Conservation (phyloP, 352 stramenopile genomes). For the Pelagophyceae sp. region DNA sequence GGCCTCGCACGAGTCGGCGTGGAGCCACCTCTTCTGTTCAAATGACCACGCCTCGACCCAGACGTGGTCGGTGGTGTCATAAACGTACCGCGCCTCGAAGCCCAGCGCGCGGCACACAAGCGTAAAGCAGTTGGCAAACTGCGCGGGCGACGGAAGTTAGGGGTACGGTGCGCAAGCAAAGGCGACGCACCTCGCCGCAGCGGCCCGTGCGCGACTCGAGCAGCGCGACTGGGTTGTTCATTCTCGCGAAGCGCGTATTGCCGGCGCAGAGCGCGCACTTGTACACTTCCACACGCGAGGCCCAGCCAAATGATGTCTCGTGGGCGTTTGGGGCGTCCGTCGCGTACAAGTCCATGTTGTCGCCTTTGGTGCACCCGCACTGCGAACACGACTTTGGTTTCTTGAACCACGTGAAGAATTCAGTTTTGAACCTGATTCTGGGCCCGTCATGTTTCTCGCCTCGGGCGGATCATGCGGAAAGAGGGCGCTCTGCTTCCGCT, state of each 20-base stretch:
- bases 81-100: constrained; percentile 73
- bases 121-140: constrained; percentile 75
- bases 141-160: no score
- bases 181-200: no score
- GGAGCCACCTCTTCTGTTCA: constrained; percentile 64
- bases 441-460: background rate
- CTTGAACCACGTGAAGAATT: constrained; percentile 80
- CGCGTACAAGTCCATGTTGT: constrained; percentile 36
- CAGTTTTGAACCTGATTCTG: constrained; percentile 59
- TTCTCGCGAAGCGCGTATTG: constrained; percentile 60
- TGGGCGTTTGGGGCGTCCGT: background rate
- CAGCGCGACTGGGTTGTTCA: constrained; percentile 64
- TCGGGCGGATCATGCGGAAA: no score
- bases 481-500: no score
- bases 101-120: constrained; percentile 67
- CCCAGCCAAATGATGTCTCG: constrained; percentile 36
- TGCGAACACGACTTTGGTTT: constrained; percentile 53
- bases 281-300: constrained; percentile 67
- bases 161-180: no score
- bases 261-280: constrained; percentile 38
- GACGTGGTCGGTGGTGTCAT: constrained; percentile 87
- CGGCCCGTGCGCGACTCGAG: constrained; percentile 60
- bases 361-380: constrained; percentile 43
- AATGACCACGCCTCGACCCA: constrained; percentile 82
- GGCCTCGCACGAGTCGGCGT: constrained; percentile 83